Evolutionary conservation across 768 basidiomycete species (phyloP).

Genomic region (Mycena belliarum): DNA sequence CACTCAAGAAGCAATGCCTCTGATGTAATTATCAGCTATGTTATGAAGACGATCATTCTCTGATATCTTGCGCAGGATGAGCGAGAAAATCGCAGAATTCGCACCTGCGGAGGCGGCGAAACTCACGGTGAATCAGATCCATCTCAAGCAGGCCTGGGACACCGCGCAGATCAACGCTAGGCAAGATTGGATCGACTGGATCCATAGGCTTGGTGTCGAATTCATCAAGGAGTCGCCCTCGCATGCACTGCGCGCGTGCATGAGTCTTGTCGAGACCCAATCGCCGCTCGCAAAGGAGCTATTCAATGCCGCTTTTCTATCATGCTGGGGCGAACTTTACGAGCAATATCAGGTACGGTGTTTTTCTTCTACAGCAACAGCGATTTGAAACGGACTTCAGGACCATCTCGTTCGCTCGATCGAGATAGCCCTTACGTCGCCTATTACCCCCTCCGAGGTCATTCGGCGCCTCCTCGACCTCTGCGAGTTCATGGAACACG

Average conservation of each 20-base stretch:
- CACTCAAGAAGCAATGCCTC: conserved; percentile 76
- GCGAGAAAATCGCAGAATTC: conserved; percentile 68
- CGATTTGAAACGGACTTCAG: conserved; percentile 37
- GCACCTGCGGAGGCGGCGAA: conserved; percentile 84
- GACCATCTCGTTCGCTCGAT: conserved; percentile 94
- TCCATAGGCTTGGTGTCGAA: conserved; percentile 88
- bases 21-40: conserved; percentile 47
- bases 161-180: conserved; percentile 71
- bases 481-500: conserved; percentile 99
- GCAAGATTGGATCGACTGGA: conserved; percentile 96
- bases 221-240: conserved; percentile 98
- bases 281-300: conserved; percentile 89
- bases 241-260: conserved; percentile 93
- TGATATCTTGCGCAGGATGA: conserved; percentile 36
- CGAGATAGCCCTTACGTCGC: conserved; percentile 79
- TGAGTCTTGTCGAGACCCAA: conserved; percentile 90
- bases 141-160: conserved; percentile 97
- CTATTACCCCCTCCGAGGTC: conserved; percentile 80
- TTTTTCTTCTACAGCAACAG: background rate
- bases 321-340: conserved; percentile 95
- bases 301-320: conserved; percentile 97
- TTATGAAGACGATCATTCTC: background rate
- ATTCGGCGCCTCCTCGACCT: conserved; percentile 90
- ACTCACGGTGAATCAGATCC: conserved; percentile 94
- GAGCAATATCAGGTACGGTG: conserved; percentile 89